Conservation (phyloP, 257 asterid species). For the Echites panduratus region DNA sequence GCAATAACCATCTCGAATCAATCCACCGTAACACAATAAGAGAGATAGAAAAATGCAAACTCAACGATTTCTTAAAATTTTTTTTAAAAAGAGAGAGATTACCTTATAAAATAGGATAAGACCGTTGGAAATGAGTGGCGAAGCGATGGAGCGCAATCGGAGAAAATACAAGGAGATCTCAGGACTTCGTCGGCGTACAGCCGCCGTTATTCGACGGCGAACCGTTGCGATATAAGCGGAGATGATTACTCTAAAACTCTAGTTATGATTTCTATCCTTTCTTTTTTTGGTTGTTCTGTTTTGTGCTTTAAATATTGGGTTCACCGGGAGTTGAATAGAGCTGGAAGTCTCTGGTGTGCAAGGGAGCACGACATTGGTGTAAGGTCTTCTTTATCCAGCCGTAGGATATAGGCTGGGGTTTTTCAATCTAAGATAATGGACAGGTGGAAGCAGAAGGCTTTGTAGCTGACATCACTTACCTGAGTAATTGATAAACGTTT, state of each 20-base stretch:
- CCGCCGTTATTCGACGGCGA: constrained; percentile 40
- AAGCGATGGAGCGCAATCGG: constrained; percentile 6
- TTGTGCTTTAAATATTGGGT: constrained; percentile 9
- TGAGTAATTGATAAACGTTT: not conserved
- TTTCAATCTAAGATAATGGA: not conserved
- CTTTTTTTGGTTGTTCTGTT: not conserved
- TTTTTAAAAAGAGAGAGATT: not conserved
- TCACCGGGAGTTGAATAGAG: not conserved
- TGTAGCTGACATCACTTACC: no score
- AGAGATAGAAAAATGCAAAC: not conserved
- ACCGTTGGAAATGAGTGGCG: constrained; percentile 11
- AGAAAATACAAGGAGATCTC: constrained; percentile 7
- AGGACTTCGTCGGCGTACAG: constrained; percentile 8
- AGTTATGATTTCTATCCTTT: not conserved
- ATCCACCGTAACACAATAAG: not conserved
- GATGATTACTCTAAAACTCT: not conserved
- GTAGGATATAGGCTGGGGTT: not conserved
- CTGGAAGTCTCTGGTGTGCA: not conserved
- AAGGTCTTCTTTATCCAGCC: not conserved
- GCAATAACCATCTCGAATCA: not conserved
- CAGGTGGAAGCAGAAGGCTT: not conserved
- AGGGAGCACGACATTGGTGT: not conserved
- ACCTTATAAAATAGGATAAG: constrained; percentile 6
- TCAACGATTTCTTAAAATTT: not conserved
- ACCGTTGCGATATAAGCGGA: constrained; percentile 36